Evolutionary conservation across 208 protist species (phyloP).

Genomic region (Trypanosoma lewisi): DNA sequence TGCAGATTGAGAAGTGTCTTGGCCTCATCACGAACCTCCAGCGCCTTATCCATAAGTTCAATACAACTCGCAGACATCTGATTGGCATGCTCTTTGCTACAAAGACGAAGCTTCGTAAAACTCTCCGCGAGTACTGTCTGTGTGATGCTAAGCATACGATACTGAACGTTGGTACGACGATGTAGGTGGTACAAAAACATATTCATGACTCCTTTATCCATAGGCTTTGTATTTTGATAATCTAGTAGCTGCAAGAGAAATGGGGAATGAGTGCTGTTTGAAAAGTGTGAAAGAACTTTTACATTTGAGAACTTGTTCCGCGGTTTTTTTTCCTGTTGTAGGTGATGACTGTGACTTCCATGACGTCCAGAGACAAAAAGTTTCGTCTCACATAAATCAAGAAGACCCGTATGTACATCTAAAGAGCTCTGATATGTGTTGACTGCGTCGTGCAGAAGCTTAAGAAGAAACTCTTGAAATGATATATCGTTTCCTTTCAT

Average conservation of each 20-base stretch:
- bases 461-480: constrained; percentile 84
- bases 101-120: constrained; percentile 76
- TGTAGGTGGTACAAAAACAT: constrained; percentile 86
- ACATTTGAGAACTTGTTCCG: constrained; percentile 35
- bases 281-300: constrained; percentile 77
- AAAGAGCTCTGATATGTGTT: constrained; percentile 75
- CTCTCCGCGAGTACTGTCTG: constrained; percentile 59
- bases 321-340: constrained; percentile 4
- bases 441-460: constrained; percentile 79
- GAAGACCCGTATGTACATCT: constrained; percentile 67
- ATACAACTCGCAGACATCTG: constrained; percentile 76
- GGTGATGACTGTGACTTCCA: neutral
- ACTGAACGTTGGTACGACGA: constrained; percentile 80
- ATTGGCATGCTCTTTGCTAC: constrained; percentile 64
- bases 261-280: constrained; percentile 61
- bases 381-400: constrained; percentile 80
- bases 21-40: constrained; percentile 81
- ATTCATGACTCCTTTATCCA: constrained; percentile 82
- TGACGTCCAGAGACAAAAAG: constrained; percentile 47
- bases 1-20: constrained; percentile 82
- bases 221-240: constrained; percentile 32
- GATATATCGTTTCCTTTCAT: constrained; percentile 64
- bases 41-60: constrained; percentile 67
- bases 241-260: constrained; percentile 76
- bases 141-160: constrained; percentile 75